phyloP scores from a whole-genome alignment of 2,329 filamentous ascomycete genomes.

The Bretziella fagacearum region DNA sequence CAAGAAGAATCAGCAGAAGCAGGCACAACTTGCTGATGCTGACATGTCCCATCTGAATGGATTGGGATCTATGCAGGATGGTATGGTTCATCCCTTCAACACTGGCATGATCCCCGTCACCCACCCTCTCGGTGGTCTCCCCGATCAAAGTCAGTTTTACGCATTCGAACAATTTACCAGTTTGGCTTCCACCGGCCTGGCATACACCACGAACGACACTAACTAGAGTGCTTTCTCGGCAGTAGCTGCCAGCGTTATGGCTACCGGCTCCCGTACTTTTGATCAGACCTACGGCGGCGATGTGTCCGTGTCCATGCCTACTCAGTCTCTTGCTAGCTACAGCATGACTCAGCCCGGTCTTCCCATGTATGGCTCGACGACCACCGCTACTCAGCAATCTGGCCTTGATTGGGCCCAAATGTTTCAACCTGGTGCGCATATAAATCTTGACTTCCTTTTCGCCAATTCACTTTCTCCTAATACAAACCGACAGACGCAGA shows the following conservation, averaged over 20 bases:
- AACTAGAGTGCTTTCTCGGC: conserved; percentile 30
- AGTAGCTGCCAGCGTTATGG: conserved; percentile 23
- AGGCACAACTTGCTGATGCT: conserved; percentile 34
- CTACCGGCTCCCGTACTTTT: conserved; percentile 28
- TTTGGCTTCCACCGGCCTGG: conserved; percentile 6
- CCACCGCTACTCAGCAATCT: conserved; percentile 43
- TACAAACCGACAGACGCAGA: conserved; percentile 47
- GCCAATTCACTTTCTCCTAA: conserved; percentile 47
- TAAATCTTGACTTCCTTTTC: conserved; percentile 31
- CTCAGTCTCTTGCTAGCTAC: conserved; percentile 47
- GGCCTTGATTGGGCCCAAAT: conserved; percentile 62
- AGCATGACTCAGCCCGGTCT: conserved; percentile 47
- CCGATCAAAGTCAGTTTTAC: conserved; percentile 41
- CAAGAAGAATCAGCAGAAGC: conserved; percentile 52
- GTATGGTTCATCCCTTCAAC: conserved; percentile 39
- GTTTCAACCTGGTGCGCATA: conserved; percentile 55
- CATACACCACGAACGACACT: background rate
- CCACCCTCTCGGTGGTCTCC: conserved; percentile 42
- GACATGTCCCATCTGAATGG: conserved; percentile 43
- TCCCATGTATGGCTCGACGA: conserved; percentile 43
- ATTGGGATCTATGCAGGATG: conserved; percentile 39
- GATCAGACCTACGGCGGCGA: conserved; percentile 41
- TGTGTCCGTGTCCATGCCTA: conserved; percentile 44
- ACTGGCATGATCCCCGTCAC: conserved; percentile 35
- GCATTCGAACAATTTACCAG: conserved; percentile 6